Base-by-base conservation (phyloP, 192 early-diverging fungal species). In the Chytriomyces sp. region DNA sequence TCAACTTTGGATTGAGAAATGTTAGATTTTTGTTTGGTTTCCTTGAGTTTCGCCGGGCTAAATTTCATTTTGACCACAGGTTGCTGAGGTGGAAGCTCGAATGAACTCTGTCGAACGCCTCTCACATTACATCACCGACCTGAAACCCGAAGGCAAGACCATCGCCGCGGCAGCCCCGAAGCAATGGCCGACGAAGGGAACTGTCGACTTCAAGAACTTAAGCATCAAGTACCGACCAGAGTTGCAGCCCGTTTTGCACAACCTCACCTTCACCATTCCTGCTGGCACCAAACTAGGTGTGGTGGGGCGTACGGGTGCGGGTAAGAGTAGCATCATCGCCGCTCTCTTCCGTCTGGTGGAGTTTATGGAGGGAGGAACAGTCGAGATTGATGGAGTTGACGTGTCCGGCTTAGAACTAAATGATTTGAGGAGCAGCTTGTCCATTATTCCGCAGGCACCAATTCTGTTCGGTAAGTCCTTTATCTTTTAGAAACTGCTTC, bases 291-390 rank as follows among this genome's bases (percentile, higher is more conserved):
- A 93, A 75, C 78, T 94, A 59, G 94, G 90, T 12, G 82, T 94
- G 7, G 86, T 94, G 49, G 94, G 94, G 26, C 82, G 94, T 3
- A 93, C 94, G 2, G 93, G 93, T 7, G 86, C 90, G 25, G 90
- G 91, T 14, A 93, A 91, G 58, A 82, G 82, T 1, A 88, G 83
- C 70, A 74, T 92, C 37, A 75, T 92, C 39, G 22, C 72, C 28
- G 77, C 89, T 0, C 64, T 93, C 34, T 91, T 92, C 72, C 77
- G 91, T 33, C 59, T 93, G 33, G 80, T 85, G 3, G 92, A 93
- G 70, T 82, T 84, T 3, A 56, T 3, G 49, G 6, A 68, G 54
- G 80, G 84, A n/a, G n/a, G n/a, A n/a, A 78, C 71, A 25, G 84
- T 93, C 32, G 56, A 61, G 31, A 87, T 93, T 41, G 92, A 93